Evolutionary conservation across 2,329 filamentous ascomycete genomes (phyloP), one percentile per base, ranked within the genome.

Genomic region (Nigrospora sphaerica): DNA sequence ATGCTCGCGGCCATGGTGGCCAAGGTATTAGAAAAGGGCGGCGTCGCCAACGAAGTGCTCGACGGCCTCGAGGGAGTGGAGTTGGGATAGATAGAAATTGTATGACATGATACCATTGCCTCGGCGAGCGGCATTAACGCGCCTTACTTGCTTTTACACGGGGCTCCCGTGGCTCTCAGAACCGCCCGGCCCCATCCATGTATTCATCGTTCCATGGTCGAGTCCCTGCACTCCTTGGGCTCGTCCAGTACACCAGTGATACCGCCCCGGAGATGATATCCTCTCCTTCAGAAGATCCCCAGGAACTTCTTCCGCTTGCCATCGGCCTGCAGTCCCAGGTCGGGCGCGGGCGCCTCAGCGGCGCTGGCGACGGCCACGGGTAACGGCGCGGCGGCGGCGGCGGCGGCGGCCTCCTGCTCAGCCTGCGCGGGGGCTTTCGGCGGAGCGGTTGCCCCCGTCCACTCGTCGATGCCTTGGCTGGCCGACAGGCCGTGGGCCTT

Each of bases 41-140:
- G 90, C 32, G 85, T 96, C 28, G 89, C 86, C 4, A 83, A 91
- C 54, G 92, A 96, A 64, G 86, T 96, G 6, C 72, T 97, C 60
- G 81, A 85, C 51, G 91, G 86, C 1, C 67, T 97, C 54, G 85
- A 91, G 51, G 80, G 77, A 16, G 87, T 93, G 39, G 85, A 90
- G 51, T 67, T 87, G 65, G 54, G 50, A 40, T 63, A 61, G 44
- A 44, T 18, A 12, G n/a, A 32, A 32, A 18, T 3, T 28, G 16
- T 3, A 37, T 44, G 33, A 35, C 42, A 37, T 44, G 42, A 44
- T 44, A 44, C 42, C 42, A 44, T 44, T n/a, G 34, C 16, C 34
- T 36, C 34, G 9, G 14, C 16, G 6, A 36, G 19, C 19, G 19
- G 19, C 19, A 4, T 28, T 28, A 28, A 28, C 23, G 23, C 23